Conservation (phyloP, 2,329 filamentous ascomycete species). For the Microsporum audouinii region DNA sequence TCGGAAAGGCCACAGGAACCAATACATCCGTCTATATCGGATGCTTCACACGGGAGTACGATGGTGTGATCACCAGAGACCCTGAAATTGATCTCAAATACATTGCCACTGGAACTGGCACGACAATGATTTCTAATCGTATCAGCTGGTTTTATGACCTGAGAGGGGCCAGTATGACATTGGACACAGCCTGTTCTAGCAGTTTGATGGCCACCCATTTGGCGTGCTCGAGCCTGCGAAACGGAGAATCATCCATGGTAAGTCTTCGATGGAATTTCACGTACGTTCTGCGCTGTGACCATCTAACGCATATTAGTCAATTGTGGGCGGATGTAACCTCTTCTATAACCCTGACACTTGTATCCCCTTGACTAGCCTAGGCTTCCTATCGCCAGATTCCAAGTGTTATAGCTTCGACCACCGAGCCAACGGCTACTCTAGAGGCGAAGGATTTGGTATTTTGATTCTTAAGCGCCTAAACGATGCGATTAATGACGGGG, state of each 20-base stretch:
- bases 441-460: constrained; percentile 27
- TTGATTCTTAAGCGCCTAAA: constrained; percentile 23
- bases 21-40: constrained; percentile 15
- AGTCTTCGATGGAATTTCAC: too few relatives aligned
- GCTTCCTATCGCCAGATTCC: constrained; percentile 18
- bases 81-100: constrained; percentile 11
- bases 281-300: constrained; percentile 1
- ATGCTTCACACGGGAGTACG: constrained; percentile 15
- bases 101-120: constrained; percentile 7
- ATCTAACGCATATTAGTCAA: not conserved
- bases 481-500: constrained; percentile 24
- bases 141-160: constrained; percentile 23
- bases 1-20: constrained; percentile 13
- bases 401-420: constrained; percentile 25
- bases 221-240: constrained; percentile 17
- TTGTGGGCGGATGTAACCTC: too few relatives aligned
- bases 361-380: not conserved
- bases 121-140: constrained; percentile 20
- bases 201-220: constrained; percentile 22
- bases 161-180: constrained; percentile 17
- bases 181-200: constrained; percentile 22
- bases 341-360: too few relatives aligned
- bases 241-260: constrained; percentile 13
- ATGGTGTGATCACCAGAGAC: constrained; percentile 10
- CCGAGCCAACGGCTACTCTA: constrained; percentile 24